Percentiles rank a stretch among this genome's conserved stretches.
Evolutionary conservation across 1,139 yeast species (phyloP).

Genomic region (Casaregolazyma suthepensis): DNA sequence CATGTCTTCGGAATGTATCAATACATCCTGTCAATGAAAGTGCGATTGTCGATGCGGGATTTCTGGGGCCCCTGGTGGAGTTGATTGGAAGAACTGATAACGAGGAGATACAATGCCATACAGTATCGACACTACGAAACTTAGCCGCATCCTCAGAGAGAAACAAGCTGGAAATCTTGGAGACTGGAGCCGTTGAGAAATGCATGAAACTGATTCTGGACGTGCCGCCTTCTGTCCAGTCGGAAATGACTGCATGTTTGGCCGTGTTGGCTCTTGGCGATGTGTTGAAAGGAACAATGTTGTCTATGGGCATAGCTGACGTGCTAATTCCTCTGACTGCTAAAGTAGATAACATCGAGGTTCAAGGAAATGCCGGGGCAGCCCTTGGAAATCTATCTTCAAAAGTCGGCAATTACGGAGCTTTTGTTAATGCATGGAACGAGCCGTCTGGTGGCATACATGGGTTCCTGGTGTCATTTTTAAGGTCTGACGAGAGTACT

Average conservation of each 20-base stretch:
- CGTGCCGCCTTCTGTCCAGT: constrained; percentile 85
- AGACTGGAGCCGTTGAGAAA: constrained; percentile 93
- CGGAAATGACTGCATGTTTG: constrained; percentile 94
- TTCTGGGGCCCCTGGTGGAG: constrained; percentile 80
- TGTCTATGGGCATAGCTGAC: constrained; percentile 79
- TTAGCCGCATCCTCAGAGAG: constrained; percentile 94
- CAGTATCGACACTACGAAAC: constrained; percentile 90
- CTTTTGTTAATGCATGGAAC: constrained; percentile 74
- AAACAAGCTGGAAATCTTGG: constrained; percentile 83
- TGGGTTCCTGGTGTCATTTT: constrained; percentile 74
- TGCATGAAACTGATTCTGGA: constrained; percentile 80
- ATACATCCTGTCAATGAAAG: constrained; percentile 96
- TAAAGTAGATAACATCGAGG: constrained; percentile 79
- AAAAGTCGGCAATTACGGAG: constrained; percentile 74
- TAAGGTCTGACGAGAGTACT: constrained; percentile 84
- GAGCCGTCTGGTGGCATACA: constrained; percentile 79
- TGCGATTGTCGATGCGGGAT: constrained; percentile 91
- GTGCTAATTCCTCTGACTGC: constrained; percentile 88
- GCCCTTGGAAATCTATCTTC: constrained; percentile 95
- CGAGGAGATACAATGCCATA: constrained; percentile 96
- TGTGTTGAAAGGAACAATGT: constrained; percentile 79
- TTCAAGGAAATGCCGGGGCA: constrained; percentile 97
- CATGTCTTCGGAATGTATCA: constrained; percentile 93
- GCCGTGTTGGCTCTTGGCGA: constrained; percentile 96
- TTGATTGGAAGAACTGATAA: constrained; percentile 79